Evolutionary conservation across 106 monocot species (phyloP).

Genomic region (Xerophyta viscosa): DNA sequence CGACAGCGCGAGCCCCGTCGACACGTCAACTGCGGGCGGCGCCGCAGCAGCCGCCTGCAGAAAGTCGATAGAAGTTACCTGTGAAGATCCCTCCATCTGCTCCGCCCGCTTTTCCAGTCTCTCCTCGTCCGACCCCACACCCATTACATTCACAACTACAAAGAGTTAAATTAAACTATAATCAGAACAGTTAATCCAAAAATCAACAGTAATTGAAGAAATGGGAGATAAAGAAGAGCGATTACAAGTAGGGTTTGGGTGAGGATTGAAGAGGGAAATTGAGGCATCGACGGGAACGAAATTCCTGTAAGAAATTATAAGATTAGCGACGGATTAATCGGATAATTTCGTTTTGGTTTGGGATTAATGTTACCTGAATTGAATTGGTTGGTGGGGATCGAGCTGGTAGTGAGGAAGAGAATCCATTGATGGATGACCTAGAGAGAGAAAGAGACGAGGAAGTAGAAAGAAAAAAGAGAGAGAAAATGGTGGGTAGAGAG

Average conservation of each 20-base stretch:
- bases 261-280: conserved; percentile 30
- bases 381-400: conserved; percentile 1
- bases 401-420: not conserved
- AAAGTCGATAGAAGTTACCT: conserved; percentile 64
- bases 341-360: no score
- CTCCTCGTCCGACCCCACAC: conserved; percentile 7
- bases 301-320: conserved; percentile 26
- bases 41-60: conserved; percentile 51
- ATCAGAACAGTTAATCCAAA: not conserved
- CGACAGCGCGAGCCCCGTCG: conserved; percentile 53
- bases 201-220: not conserved
- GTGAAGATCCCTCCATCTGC: conserved; percentile 43
- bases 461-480: not conserved
- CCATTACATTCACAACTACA: conserved; percentile 35
- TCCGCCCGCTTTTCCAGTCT: conserved; percentile 18
- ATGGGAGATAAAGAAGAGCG: not conserved
- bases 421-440: not conserved
- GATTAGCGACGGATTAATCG: no score
- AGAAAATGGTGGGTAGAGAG: no score
- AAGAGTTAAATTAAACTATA: not conserved
- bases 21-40: conserved; percentile 46
- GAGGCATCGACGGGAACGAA: conserved; percentile 41
- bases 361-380: not conserved
- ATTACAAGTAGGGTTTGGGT: conserved; percentile 41
- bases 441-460: not conserved